Percentiles rank a stretch among this genome's conserved stretches.
Evolutionary conservation across 257 asterid genomes (phyloP).

Genomic region (Verbena officinalis): DNA sequence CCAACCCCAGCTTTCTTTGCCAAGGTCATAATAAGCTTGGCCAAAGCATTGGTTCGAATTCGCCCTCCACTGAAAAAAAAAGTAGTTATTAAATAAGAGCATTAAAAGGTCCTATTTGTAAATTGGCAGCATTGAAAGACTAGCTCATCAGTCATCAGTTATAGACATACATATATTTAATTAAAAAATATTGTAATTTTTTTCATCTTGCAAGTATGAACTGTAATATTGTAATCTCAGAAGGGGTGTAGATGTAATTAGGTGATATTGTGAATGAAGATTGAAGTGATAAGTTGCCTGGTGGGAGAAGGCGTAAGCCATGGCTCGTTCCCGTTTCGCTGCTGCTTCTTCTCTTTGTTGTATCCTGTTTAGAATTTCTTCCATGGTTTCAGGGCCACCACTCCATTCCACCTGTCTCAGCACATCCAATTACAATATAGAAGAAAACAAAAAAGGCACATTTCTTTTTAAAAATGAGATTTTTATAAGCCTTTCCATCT

Average conservation of each 20-base stretch:
- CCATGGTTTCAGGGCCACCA: slow-evolving; percentile 80
- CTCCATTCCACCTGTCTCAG: slow-evolving; percentile 69
- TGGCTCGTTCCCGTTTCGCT: slow-evolving; percentile 64
- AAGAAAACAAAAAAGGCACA: too few relatives aligned
- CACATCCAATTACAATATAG: too few relatives aligned
- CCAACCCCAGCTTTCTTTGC: slow-evolving; percentile 89
- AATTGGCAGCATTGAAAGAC: background rate
- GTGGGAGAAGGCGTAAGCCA: slow-evolving; percentile 83
- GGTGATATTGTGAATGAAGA: background rate
- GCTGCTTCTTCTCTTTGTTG: slow-evolving; percentile 74
- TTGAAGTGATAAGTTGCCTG: slow-evolving; percentile 47
- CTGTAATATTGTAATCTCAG: too few relatives aligned
- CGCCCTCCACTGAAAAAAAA: slow-evolving; percentile 65
- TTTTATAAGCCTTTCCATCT: too few relatives aligned
- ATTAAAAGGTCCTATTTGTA: background rate
- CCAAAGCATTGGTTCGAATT: slow-evolving; percentile 61
- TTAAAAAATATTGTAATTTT: too few relatives aligned
- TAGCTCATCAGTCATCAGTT: background rate
- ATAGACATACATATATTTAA: too few relatives aligned
- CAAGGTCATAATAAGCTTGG: slow-evolving; percentile 68
- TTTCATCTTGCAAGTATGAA: too few relatives aligned
- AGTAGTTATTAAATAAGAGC: background rate
- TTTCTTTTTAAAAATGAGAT: too few relatives aligned
- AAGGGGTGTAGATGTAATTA: too few relatives aligned
- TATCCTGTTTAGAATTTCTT: slow-evolving; percentile 63